Percentiles rank a stretch among this genome's conserved stretches.
phyloP scores from a whole-genome alignment of 768 basidiomycete genomes.

The Trametes gibbosa region DNA sequence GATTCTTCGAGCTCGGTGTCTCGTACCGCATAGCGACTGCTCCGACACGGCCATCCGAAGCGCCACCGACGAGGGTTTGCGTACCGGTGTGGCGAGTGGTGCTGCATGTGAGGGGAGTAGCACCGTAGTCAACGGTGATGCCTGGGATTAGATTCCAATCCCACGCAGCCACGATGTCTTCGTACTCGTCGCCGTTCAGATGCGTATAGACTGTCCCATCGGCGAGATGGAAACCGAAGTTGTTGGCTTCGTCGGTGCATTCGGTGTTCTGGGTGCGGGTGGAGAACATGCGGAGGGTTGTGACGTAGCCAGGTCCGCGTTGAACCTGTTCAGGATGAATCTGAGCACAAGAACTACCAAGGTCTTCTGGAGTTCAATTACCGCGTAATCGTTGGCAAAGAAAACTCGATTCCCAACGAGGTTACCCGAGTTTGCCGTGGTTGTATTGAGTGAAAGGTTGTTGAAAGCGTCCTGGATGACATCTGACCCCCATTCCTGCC shows the following conservation, averaged over 20 bases:
- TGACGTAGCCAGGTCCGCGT: conserved; percentile 54
- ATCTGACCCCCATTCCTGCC: conserved; percentile 47
- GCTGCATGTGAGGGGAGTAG: conserved; percentile 47
- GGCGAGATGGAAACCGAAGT: conserved; percentile 65
- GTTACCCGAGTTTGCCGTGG: conserved; percentile 54
- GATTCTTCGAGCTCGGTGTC: conserved; percentile 50
- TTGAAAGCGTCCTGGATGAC: conserved; percentile 40
- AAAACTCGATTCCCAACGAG: conserved; percentile 60
- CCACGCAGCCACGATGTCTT: conserved; percentile 65
- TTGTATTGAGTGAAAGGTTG: conserved; percentile 35
- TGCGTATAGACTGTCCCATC: conserved; percentile 62
- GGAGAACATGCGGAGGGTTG: conserved; percentile 61
- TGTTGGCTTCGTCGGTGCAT: conserved; percentile 60
- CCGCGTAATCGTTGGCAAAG: conserved; percentile 67
- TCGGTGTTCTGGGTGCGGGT: conserved; percentile 58
- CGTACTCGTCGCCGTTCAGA: conserved; percentile 61
- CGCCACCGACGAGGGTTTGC: conserved; percentile 60
- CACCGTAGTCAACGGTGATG: conserved; percentile 59
- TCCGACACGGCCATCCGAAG: conserved; percentile 52
- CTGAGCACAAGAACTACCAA: not conserved
- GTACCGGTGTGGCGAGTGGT: conserved; percentile 43
- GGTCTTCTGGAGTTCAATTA: conserved; percentile 25
- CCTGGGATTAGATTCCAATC: conserved; percentile 75
- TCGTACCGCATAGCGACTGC: conserved; percentile 60
- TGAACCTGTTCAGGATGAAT: conserved; percentile 48